Percentiles rank a stretch among this genome's conserved stretches.
phyloP scores from a whole-genome alignment of 202 grass and related monocot species.

The Zoysia matrella region DNA sequence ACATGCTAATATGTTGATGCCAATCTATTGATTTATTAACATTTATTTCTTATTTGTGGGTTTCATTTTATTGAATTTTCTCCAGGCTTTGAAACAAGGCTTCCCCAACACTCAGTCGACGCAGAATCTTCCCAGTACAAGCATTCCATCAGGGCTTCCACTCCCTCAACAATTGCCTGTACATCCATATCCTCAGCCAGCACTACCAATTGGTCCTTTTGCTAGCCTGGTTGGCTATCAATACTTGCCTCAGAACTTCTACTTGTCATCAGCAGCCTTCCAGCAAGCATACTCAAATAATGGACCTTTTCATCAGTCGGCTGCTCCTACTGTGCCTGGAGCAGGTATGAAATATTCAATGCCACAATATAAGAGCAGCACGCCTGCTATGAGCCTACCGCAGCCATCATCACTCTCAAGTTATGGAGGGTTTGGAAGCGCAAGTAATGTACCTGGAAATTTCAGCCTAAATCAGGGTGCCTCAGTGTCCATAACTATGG shows the following conservation, averaged over 20 bases:
- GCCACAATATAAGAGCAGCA: slow-evolving; percentile 84
- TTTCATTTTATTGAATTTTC: slow-evolving; percentile 27
- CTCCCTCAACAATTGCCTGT: slow-evolving; percentile 74
- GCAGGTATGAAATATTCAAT: slow-evolving; percentile 81
- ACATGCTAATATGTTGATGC: slow-evolving; percentile 16
- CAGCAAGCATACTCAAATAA: slow-evolving; percentile 87
- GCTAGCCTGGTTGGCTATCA: slow-evolving; percentile 87
- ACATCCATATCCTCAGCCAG: slow-evolving; percentile 86
- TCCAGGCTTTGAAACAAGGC: slow-evolving; percentile 64
- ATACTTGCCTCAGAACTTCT: slow-evolving; percentile 86
- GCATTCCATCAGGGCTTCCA: slow-evolving; percentile 60
- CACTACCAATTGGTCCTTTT: slow-evolving; percentile 77
- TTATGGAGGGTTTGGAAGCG: slow-evolving; percentile 76
- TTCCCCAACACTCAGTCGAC: slow-evolving; percentile 69
- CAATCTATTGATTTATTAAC: slow-evolving; percentile 20
- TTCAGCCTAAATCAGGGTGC: slow-evolving; percentile 67
- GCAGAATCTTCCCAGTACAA: slow-evolving; percentile 69
- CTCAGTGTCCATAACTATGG: slow-evolving; percentile 56
- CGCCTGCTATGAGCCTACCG: slow-evolving; percentile 61
- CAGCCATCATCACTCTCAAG: slow-evolving; percentile 65
- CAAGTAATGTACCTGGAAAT: slow-evolving; percentile 73
- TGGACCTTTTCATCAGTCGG: slow-evolving; percentile 83
- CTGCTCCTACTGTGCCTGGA: slow-evolving; percentile 58
- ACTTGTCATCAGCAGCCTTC: slow-evolving; percentile 77
- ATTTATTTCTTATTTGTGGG: slow-evolving; percentile 26